Base-by-base conservation (phyloP, 805 yeast species). In the Candida silvatica region DNA sequence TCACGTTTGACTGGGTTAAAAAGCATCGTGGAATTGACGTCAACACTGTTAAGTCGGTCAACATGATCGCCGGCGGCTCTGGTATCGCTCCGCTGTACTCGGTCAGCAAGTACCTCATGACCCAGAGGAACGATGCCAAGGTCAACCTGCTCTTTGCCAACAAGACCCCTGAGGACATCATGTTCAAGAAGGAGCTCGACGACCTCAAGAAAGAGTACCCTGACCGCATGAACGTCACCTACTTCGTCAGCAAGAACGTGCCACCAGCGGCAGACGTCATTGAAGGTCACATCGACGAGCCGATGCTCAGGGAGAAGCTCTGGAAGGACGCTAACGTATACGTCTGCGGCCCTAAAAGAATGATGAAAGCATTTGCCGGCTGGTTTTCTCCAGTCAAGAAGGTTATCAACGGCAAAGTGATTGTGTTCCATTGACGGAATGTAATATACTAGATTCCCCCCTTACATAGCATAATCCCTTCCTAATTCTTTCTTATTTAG, bases 111-210 rank as follows among this genome's bases (percentile, higher is more conserved):
- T 25, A 26, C 11, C 20, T 22, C 9, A 17, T 38, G 27, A 27
- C 14, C 9, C 33, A 35, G 20, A 35, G 27, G 4, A 22, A 32
- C 5, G 18, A 14, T 6, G 31, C 36, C 14, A 38, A 20, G 31
- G 15, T 24, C 20, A 20, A 25, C 30, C 20, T 28, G 19, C 12
- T 17, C 20, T 20, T 15, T 19, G 23, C n/a, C 9, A 38, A 34
- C 18, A 19, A 30, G 18, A 12, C 31, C 9, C 3, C 15, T 11
- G 5, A 33, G n/a, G 18, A 40, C 9, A 20, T 7, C 4, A 17
- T 28, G 4, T 39, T 31, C 15, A 23, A 9, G 9, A 47, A 49
- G 27, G 64, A 58, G 16, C 31, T 64, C 2, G 59, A 56, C 15
- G 60, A 54, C 23, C 20, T 64, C 3, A 61, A 62, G 7, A 17